Base-by-base conservation (phyloP, 306 rosid species). In the Lagenaria siceraria region DNA sequence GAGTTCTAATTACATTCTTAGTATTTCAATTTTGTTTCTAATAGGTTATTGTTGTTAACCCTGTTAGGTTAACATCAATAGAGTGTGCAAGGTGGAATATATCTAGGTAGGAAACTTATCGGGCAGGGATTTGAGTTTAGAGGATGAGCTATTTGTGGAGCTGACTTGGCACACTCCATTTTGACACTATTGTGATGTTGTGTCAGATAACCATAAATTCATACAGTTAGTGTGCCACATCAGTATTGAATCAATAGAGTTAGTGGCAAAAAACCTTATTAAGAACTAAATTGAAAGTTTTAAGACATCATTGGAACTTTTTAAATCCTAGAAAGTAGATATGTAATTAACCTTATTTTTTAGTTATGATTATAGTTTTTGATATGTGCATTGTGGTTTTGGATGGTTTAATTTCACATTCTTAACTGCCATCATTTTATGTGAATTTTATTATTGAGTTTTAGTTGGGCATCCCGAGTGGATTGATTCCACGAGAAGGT, bases 391-490 rank as follows among this genome's bases (percentile, higher is more conserved):
- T 21, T 68, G 48, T n/a, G 29, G 46, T 63, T 63, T 35, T 19
- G 24, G 15, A 69, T 69, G n/a, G 27, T 69, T 69, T 22, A 42
- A 24, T 24, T 42, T 42, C 19, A 64, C 63, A 38, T 58, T 76
- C 25, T 77, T 64, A 63, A 6, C 60, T 14, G 10, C 61, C 71
- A 27, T 79, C 66, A 63, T 78, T 65, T 61, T 77, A 60, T 77
- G 24, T 79, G 77, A 64, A 74, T 78, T 35, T 82, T 25, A 35
- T 53, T 31, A 22, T 18, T 43, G 17, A 10, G 79, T 76, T 75
- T 78, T 82, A 94, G 98, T 94, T 90, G 98, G 98, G 78, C 98
- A 94, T 87, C 98, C 98, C 19, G 98, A 94, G 78, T 94, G 98
- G 98, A 87, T 94, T 46, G 98, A 94, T 86, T 83, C 98, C 98